Conservation (phyloP, 805 yeast species). For the Candida sonorensis region DNA sequence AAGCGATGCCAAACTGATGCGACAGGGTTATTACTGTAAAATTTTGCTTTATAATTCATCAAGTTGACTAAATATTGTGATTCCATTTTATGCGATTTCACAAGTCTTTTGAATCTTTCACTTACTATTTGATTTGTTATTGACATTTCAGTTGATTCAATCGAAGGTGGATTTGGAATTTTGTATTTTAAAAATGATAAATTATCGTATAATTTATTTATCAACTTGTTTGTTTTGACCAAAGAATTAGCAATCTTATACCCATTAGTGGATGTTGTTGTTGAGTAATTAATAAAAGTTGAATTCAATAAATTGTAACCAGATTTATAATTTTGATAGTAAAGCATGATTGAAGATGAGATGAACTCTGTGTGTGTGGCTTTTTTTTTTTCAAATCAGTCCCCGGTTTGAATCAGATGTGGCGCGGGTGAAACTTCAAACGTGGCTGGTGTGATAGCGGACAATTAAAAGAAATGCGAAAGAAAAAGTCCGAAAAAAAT, state of each 20-base stretch:
- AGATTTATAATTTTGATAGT: conserved; percentile 17
- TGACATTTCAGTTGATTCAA: conserved; percentile 1
- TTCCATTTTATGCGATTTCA: conserved; percentile 25
- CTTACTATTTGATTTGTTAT: not conserved
- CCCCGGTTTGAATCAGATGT: too few relatives aligned
- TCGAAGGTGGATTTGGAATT: conserved; percentile 19
- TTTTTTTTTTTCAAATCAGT: too few relatives aligned
- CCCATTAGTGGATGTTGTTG: conserved; percentile 6
- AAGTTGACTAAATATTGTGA: conserved; percentile 30
- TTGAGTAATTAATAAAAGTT: conserved; percentile 15
- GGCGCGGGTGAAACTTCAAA: too few relatives aligned
- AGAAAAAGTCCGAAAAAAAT: too few relatives aligned
- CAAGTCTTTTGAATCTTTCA: conserved; percentile 8
- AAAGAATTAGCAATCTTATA: conserved; percentile 7
- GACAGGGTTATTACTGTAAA: conserved; percentile 26
- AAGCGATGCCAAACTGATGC: conserved; percentile 57
- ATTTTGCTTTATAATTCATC: conserved; percentile 25
- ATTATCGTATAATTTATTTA: conserved; percentile 10
- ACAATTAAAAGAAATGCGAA: too few relatives aligned
- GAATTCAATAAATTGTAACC: conserved; percentile 12
- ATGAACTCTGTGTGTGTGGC: too few relatives aligned
- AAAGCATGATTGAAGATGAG: conserved; percentile 5
- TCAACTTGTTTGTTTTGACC: conserved; percentile 9
- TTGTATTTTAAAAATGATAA: conserved; percentile 15
- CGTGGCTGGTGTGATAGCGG: too few relatives aligned